Conservation (phyloP, 805 yeast genomes). For the Ogataea chonburiensis region DNA sequence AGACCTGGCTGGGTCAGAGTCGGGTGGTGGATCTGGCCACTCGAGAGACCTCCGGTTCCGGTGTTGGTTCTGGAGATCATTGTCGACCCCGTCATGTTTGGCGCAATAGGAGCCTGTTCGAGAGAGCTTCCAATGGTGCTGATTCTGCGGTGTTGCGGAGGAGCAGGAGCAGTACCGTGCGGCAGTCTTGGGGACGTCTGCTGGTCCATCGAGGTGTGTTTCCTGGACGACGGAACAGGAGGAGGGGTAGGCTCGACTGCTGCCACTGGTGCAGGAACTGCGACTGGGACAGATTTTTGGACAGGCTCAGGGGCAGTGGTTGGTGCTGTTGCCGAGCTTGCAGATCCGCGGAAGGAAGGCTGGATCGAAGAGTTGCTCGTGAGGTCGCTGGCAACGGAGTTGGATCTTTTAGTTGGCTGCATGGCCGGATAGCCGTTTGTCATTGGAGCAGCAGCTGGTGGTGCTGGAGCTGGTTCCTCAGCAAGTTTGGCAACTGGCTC, state of each 20-base stretch:
- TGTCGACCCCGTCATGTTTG: constrained; percentile 40
- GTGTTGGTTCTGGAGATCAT: constrained; percentile 33
- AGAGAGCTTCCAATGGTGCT: constrained; percentile 11
- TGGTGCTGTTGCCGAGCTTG: constrained; percentile 16
- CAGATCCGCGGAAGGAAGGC: constrained; percentile 24
- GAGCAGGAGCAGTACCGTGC: constrained; percentile 33
- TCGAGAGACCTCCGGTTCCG: constrained; percentile 33
- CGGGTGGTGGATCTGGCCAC: constrained; percentile 48
- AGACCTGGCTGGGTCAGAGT: constrained; percentile 59
- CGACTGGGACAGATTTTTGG: constrained; percentile 5
- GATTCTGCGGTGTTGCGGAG: constrained; percentile 35
- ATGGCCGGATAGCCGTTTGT: constrained; percentile 27
- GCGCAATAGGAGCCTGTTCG: constrained; percentile 16
- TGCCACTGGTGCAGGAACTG: constrained; percentile 2
- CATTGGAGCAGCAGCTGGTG: constrained; percentile 6
- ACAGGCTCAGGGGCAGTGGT: constrained; percentile 19
- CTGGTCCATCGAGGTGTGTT: constrained; percentile 26
- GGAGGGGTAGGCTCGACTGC: constrained; percentile 26
- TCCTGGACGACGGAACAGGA: constrained; percentile 37
- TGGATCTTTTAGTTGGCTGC: constrained; percentile 33
- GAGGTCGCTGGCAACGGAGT: constrained; percentile 25
- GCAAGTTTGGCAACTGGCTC: constrained; percentile 1
- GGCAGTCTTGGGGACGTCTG: constrained; percentile 20
- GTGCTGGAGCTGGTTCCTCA: constrained; percentile 2
- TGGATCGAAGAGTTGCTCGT: constrained; percentile 21